Conservation (phyloP, 805 yeast species). For the Kluyveromyces lactis region DNA sequence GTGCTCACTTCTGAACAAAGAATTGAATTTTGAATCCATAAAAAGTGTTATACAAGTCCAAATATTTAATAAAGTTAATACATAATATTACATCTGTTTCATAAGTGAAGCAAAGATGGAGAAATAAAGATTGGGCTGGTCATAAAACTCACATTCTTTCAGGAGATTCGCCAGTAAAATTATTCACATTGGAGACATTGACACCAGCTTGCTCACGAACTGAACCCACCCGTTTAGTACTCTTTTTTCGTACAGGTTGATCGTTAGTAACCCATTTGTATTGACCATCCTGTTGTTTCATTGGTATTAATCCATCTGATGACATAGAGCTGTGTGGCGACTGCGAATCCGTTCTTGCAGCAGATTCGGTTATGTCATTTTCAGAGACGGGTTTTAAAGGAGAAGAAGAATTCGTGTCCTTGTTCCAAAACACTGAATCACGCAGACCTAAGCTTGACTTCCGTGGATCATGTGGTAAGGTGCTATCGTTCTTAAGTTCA, state of each 20-base stretch:
- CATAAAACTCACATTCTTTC: no score
- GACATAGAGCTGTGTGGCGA: slow-evolving; percentile 10
- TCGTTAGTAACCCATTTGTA: slow-evolving; percentile 24
- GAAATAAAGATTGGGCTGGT: no score
- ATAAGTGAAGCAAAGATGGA: no score
- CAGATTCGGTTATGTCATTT: background rate
- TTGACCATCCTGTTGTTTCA: slow-evolving; percentile 23
- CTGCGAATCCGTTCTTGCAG: background rate
- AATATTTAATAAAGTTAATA: no score
- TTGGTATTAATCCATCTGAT: slow-evolving; percentile 28
- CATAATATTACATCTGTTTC: no score
- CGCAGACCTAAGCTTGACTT: slow-evolving; percentile 33
- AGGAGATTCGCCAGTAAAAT: slow-evolving; percentile 11
- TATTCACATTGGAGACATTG: slow-evolving; percentile 26
- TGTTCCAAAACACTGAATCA: slow-evolving; percentile 34
- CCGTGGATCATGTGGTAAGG: slow-evolving; percentile 35
- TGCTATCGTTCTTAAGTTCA: slow-evolving; percentile 57
- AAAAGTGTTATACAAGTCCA: no score
- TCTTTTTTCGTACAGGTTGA: slow-evolving; percentile 21
- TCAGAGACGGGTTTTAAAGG: background rate
- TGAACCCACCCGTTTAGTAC: slow-evolving; percentile 31
- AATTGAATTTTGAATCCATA: no score
- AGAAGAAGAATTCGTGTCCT: background rate
- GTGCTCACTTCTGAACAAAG: no score
- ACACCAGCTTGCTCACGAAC: slow-evolving; percentile 29